A percentile compares a stretch with the other conserved stretches of the same genome.
Conservation (phyloP, 2,329 filamentous ascomycete genomes). For the Aspergillus brasiliensis region DNA sequence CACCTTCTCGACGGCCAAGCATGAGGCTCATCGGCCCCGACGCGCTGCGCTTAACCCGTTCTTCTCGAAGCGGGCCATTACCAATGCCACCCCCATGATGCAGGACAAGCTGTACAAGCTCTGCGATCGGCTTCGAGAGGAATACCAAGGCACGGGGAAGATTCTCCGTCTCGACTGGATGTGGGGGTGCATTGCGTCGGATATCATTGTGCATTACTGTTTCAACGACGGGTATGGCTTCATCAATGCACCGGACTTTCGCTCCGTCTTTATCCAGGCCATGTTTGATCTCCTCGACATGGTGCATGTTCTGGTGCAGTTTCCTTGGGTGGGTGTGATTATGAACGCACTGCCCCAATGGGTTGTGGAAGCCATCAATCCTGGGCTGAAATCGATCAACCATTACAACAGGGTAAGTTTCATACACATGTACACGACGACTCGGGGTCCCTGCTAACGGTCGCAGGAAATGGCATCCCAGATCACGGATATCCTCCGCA, state of each 20-base stretch:
- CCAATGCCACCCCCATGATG: constrained; percentile 32
- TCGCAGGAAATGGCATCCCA: constrained; percentile 13
- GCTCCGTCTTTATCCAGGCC: constrained; percentile 15
- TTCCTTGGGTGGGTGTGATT: constrained; percentile 14
- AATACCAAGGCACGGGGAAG: constrained; percentile 13
- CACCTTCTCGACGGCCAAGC: constrained; percentile 33
- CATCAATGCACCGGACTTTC: constrained; percentile 9
- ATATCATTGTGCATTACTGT: constrained; percentile 19
- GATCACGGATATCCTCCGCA: constrained; percentile 7
- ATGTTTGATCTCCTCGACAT: constrained; percentile 9
- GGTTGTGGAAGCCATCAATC: constrained; percentile 9
- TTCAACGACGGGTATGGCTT: constrained; percentile 16
- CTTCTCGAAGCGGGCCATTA: constrained; percentile 45
- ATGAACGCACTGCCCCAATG: constrained; percentile 16
- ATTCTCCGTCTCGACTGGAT: constrained; percentile 15
- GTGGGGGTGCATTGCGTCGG: constrained; percentile 20
- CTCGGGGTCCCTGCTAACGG: background rate
- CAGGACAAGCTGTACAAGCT: constrained; percentile 16
- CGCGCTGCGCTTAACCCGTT: constrained; percentile 46
- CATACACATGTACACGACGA: background rate
- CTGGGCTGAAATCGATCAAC: constrained; percentile 12
- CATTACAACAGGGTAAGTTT: constrained; percentile 7
- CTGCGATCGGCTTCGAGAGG: constrained; percentile 9
- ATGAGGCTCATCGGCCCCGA: constrained; percentile 45
- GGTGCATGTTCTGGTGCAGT: constrained; percentile 15